Percentiles rank a stretch among this genome's conserved stretches.
Evolutionary conservation across 208 protist genomes (phyloP).

Genomic region (Leishmania arabica): DNA sequence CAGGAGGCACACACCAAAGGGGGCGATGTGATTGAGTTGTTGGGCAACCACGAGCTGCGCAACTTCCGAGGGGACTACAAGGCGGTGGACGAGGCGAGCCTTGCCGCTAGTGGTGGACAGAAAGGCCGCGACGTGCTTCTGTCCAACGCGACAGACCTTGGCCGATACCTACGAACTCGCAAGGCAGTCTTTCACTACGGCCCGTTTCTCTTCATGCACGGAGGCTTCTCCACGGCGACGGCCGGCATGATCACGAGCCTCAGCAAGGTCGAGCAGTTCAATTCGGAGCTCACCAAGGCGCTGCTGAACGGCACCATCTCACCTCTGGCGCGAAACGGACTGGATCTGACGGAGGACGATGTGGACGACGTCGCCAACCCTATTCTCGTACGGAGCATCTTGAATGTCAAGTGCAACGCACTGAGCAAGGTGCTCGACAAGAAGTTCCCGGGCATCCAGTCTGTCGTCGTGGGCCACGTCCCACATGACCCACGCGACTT

Average conservation of each 20-base stretch:
- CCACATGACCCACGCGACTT: constrained; percentile 84
- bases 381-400: constrained; percentile 84
- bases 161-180: constrained; percentile 76
- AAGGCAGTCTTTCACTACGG: constrained; percentile 78
- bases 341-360: constrained; percentile 73
- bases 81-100: constrained; percentile 65
- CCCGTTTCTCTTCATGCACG: constrained; percentile 92
- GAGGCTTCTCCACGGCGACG: constrained; percentile 84
- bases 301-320: constrained; percentile 72
- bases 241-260: constrained; percentile 74
- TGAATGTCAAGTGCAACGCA: constrained; percentile 82
- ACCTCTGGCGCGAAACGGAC: constrained; percentile 51
- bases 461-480: constrained; percentile 90
- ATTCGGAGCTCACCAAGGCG: constrained; percentile 58
- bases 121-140: constrained; percentile 59
- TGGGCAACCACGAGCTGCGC: constrained; percentile 93
- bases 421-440: constrained; percentile 67
- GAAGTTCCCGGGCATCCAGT: constrained; percentile 77
- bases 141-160: constrained; percentile 71
- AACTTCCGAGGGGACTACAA: constrained; percentile 86
- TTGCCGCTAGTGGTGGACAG: constrained; percentile 55
- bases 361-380: constrained; percentile 74
- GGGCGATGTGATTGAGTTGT: constrained; percentile 83
- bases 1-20: constrained; percentile 60
- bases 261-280: constrained; percentile 80